phyloP scores from a whole-genome alignment of 1,284 basidiomycete genomes.

The Leccinum angustisporum region DNA sequence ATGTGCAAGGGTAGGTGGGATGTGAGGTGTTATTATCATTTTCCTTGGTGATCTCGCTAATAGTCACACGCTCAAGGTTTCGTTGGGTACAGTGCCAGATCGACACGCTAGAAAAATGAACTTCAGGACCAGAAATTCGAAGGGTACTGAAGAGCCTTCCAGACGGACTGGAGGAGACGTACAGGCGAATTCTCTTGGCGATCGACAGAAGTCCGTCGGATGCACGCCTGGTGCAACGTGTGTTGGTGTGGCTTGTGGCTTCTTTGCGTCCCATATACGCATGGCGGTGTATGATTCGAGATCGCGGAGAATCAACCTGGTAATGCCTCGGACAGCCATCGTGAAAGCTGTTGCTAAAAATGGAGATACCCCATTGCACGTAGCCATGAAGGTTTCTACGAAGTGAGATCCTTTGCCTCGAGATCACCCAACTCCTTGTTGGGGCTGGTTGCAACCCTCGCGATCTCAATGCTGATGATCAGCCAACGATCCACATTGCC shows the following conservation, averaged over 20 bases:
- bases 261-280: neutral
- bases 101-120: no score
- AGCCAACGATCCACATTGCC: neutral
- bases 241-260: slow-evolving; percentile 7
- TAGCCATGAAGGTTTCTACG: neutral
- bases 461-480: neutral
- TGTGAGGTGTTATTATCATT: no score
- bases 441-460: neutral
- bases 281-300: no score
- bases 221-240: slow-evolving; percentile 4
- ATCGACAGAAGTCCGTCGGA: slow-evolving; percentile 1
- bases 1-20: no score
- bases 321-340: neutral
- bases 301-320: no score
- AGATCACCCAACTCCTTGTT: neutral
- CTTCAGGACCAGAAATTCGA: no score
- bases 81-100: no score
- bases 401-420: neutral
- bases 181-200: slow-evolving; percentile 8
- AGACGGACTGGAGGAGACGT: slow-evolving; percentile 2
- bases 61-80: no score
- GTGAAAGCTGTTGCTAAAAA: neutral
- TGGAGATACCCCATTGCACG: neutral
- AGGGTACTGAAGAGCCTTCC: no score
- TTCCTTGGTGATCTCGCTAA: no score